Conservation (phyloP, 2,329 filamentous ascomycete genomes). For the Aspergillus felis region DNA sequence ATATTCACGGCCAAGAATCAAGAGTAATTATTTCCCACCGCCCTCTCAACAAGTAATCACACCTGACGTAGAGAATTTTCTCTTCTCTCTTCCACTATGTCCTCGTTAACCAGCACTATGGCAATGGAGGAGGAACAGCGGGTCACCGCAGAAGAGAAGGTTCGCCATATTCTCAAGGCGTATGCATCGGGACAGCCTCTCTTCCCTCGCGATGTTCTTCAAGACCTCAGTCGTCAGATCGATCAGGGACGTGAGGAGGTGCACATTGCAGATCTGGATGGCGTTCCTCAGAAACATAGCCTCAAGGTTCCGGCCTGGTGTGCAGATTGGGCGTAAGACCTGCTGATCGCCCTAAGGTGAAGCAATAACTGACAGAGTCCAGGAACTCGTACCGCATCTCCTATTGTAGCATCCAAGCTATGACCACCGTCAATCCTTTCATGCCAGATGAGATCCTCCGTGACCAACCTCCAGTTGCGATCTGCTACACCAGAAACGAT, state of each 20-base stretch:
- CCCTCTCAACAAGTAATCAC: neutral
- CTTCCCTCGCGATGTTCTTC: conserved; percentile 17
- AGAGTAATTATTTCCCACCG: neutral
- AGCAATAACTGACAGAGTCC: neutral
- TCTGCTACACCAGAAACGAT: conserved; percentile 10
- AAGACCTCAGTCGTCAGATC: conserved; percentile 16
- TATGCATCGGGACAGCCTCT: conserved; percentile 19
- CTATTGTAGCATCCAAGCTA: conserved; percentile 18
- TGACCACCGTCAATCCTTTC: conserved; percentile 10
- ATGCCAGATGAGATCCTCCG: conserved; percentile 10
- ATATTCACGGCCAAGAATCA: neutral
- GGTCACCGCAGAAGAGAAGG: conserved; percentile 8
- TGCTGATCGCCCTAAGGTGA: neutral
- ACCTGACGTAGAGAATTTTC: neutral
- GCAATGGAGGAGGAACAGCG: conserved; percentile 6
- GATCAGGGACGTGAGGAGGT: conserved; percentile 13
- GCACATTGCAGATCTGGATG: conserved; percentile 14
- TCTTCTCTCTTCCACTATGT: neutral
- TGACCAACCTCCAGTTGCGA: conserved; percentile 13
- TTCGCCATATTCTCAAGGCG: conserved; percentile 15
- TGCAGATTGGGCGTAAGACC: conserved; percentile 14
- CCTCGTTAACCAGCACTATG: neutral
- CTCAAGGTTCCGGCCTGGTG: conserved; percentile 14
- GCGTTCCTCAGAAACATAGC: conserved; percentile 11
- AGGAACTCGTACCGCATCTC: conserved; percentile 18